phyloP scores from a whole-genome alignment of 108 stramenopile species.

The Cylindrotheca fusiformis region DNA sequence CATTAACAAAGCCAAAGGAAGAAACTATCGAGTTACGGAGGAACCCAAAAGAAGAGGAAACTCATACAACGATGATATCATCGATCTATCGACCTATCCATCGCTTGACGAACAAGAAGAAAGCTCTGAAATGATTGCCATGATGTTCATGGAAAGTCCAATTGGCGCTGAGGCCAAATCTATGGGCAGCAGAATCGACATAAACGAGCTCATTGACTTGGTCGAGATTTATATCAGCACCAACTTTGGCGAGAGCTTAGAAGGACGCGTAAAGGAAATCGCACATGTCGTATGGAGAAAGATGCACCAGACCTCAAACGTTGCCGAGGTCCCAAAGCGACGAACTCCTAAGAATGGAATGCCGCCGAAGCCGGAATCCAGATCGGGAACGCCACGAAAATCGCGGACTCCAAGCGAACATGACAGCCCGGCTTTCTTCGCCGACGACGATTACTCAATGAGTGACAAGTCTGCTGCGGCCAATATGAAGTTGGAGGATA shows the following conservation, averaged over 20 bases:
- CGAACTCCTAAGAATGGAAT: background rate
- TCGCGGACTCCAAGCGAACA: background rate
- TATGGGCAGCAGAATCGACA: background rate
- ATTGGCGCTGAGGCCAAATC: constrained; percentile 12
- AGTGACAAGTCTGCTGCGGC: background rate
- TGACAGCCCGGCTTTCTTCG: background rate
- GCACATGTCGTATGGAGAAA: constrained; percentile 7
- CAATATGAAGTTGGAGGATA: background rate
- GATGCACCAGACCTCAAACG: background rate
- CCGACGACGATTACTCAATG: background rate
- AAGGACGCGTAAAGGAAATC: constrained; percentile 9
- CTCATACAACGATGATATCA: constrained; percentile 1
- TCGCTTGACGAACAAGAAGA: constrained; percentile 4
- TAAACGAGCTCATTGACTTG: constrained; percentile 27
- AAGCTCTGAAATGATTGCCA: constrained; percentile 18
- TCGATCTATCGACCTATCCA: constrained; percentile 1
- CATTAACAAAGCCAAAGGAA: background rate
- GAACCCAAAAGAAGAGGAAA: background rate
- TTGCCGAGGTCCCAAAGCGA: background rate
- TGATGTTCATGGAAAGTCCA: constrained; percentile 17
- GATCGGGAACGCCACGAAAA: background rate
- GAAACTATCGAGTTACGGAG: background rate
- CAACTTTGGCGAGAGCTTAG: constrained; percentile 9
- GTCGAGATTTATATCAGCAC: constrained; percentile 23
- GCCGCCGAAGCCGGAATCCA: background rate